Conservation (phyloP, 805 yeast genomes). For the Candida adriatica region DNA sequence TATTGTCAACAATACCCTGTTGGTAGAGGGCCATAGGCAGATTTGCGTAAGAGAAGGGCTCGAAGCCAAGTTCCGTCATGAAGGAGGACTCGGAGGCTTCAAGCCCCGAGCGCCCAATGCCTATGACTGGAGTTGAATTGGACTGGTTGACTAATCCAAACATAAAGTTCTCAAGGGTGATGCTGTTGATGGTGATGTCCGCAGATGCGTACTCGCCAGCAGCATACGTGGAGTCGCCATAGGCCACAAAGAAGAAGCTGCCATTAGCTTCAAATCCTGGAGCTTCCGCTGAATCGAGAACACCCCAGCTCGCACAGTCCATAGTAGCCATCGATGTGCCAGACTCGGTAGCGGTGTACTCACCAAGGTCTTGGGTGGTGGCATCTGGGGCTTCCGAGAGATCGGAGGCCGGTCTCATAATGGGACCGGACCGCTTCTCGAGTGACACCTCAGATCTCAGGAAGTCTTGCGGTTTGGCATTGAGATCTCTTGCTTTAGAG, state of each 20-base stretch:
- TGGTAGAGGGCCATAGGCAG: slow-evolving; percentile 51
- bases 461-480: not conserved
- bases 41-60: slow-evolving; percentile 39
- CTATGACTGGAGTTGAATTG: slow-evolving; percentile 61
- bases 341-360: too few relatives aligned
- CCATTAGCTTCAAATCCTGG: slow-evolving; percentile 22
- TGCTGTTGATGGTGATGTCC: slow-evolving; percentile 36
- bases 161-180: slow-evolving; percentile 40
- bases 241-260: slow-evolving; percentile 31
- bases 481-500: not conserved
- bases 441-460: not conserved
- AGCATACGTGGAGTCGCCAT: slow-evolving; percentile 44
- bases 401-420: not conserved
- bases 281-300: slow-evolving; percentile 22
- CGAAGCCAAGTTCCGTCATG: slow-evolving; percentile 4
- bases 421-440: too few relatives aligned
- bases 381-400: not conserved
- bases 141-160: slow-evolving; percentile 63
- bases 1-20: slow-evolving; percentile 43
- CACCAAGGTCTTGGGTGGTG: too few relatives aligned
- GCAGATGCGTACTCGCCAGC: slow-evolving; percentile 61
- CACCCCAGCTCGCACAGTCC: slow-evolving; percentile 9
- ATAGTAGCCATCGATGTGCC: slow-evolving; percentile 1
- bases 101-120: slow-evolving; percentile 57
- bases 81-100: slow-evolving; percentile 39